Evolutionary conservation across 1,284 basidiomycete genomes (phyloP), one percentile per base, ranked within the genome.

Genomic region (Inonotus obliquus): DNA sequence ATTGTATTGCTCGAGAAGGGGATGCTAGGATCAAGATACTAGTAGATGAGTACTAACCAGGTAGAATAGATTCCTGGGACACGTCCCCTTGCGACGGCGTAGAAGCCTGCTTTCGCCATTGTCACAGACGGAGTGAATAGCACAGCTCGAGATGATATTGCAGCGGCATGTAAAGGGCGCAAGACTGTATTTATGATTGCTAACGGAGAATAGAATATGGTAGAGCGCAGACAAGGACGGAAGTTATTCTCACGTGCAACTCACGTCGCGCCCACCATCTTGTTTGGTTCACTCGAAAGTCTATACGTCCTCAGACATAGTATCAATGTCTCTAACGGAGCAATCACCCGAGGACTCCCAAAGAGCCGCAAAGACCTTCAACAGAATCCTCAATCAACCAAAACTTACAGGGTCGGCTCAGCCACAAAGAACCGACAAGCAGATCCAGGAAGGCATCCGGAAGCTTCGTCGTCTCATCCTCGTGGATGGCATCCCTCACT

Each of bases 401-500:
- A 89, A 85, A 68, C 73, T 77, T 27, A 53, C 49, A 17, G 71
- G 73, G 2, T 82, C 86, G 11, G 88, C 84, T 72, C 78, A 82
- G n/a, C n/a, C n/a, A 67, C 78, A 82, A 66, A 81, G 87, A 56
- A 80, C 84, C 9, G 75, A 84, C 17, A 77, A 80, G 45, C 91
- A 94, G 65, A 76, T 87, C 38, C 87, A 91, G 44, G 92, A 95
- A 71, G 86, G 86, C 23, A 80, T 88, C 19, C 92, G 91, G 74
- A 92, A 91, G 72, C 75, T 96, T 57, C 78, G 93, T 54, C 80
- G 92, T 23, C 77, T 94, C 73, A 93, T 96, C 53, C 81, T 96
- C 38, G 89, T 94, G 19, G 92, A 95, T 66, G 92, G 92, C 14
- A 92, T 96, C 58, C 93, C 93, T 27, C 87, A 89, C 9, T 71